Base-by-base conservation (phyloP, 306 rosid genomes). In the Medicago lupulina region DNA sequence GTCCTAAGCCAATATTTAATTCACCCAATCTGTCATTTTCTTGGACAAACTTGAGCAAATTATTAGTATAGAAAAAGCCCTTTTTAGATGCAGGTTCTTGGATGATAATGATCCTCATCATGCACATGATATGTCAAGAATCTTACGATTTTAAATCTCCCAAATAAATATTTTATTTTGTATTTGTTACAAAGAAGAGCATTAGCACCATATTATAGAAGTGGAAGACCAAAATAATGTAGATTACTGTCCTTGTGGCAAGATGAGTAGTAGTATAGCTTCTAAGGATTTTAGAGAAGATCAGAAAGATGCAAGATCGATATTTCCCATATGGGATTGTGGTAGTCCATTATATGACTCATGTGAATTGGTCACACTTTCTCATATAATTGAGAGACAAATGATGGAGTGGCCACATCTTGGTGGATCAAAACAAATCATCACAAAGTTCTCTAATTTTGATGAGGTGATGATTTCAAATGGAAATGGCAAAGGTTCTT, bases 261-360 rank as follows among this genome's bases (percentile, higher is more conserved):
- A 7, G 40, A 90, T 83, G 91, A 80, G 75, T 61, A 34, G 67
- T 31, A 31, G 13, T 49, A 70, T 18, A 81, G 39, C 11, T 17
- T 28, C 34, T 8, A 71, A 50, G 53, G 51, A 84, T 9, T 54
- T 43, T 38, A 50, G 54, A 75, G 65, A 84, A 47, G 50, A 28
- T 28, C 31, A 82, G 46, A 77, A 60, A 40, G 58, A 46, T 41
- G 76, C 4, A 54, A 81, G 31, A 82, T 43, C 17, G 13, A 46
- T 46, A 46, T 46, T 46, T 46, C 51, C 51, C 0, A 46, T 46
- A 67, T 93, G 98, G 97, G 98, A 93, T 70, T 93, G 98, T 84
- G 97, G 93, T 0, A 93, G 97, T 49, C 93, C 93, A 14, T 64
- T 91, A n/a, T 93, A 93, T 78, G 98, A 93, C 64, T 86, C 97